Evolutionary conservation across 331 rosid species (phyloP), one percentile per base, ranked within the genome.

Genomic region (Dryas integrifolia): DNA sequence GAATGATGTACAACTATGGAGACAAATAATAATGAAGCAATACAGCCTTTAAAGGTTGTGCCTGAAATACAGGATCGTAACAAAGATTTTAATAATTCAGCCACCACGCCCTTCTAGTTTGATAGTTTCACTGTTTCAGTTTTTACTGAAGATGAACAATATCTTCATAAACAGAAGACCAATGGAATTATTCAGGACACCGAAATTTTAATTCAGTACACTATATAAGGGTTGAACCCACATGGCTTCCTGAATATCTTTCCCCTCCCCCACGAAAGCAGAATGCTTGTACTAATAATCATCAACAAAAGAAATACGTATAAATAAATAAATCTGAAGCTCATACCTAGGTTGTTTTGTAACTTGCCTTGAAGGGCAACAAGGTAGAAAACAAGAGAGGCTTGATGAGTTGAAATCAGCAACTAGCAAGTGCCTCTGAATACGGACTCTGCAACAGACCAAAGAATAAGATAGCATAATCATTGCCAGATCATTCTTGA

Each of bases 311-410:
- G 12, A 52, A 18, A 13, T 10, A 69, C 24, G 24, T 0, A 5
- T 41, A 13, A 15, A 30, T 38, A 68, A 39, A n/a, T 38, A 7
- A 51, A 39, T 9, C 14, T 14, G 6, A 70, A 55, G 65, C 12
- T 21, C n/a, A 40, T 39, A 45, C 75, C 57, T 56, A 45, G 44
- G 62, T 71, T 56, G 26, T 70, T 65, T 7, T 55, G 44, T 43
- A 70, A 26, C 74, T 70, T 70, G 41, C 52, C 64, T 12, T 52
- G 46, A 55, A 13, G 24, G 39, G 55, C 24, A 12, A 18, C 52
- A 43, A 43, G 10, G 64, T n/a, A 38, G 39, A 14, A 14, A 67
- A 52, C 59, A 18, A 53, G 65, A 18, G 57, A 8, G 46, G 67
- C 75, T 58, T 44, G 52, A 12, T 18, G 46, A 71, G 46, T 35